phyloP scores from a whole-genome alignment of 768 basidiomycete species.

The Austroboletus festivus region DNA sequence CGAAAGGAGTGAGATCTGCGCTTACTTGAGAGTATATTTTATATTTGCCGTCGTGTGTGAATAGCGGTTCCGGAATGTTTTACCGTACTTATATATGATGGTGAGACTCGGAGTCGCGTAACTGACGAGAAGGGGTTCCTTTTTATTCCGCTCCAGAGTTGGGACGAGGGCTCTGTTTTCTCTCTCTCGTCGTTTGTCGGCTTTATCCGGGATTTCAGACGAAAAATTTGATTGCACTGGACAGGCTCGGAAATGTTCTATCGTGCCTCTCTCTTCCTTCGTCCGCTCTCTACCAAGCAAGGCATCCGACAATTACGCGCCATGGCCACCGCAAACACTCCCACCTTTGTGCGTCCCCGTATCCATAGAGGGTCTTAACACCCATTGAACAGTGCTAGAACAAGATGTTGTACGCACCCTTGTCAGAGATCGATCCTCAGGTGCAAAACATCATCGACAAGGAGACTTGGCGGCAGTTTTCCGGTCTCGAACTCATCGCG shows the following conservation, averaged over 20 bases:
- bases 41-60: no score
- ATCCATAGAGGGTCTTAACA: no score
- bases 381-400: no score
- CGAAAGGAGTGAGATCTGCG: constrained; percentile 3
- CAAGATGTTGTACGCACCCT: constrained; percentile 82
- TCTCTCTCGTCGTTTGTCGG: constrained; percentile 10
- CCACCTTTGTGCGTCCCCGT: constrained; percentile 52
- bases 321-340: constrained; percentile 61
- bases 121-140: background rate
- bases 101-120: no score
- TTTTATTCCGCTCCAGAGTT: background rate
- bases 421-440: constrained; percentile 90
- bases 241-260: constrained; percentile 29
- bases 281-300: constrained; percentile 18
- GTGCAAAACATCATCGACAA: constrained; percentile 98
- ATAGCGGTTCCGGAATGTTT: background rate
- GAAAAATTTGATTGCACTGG: constrained; percentile 16
- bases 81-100: no score
- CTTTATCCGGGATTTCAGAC: constrained; percentile 17
- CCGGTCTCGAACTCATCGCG: constrained; percentile 97
- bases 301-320: constrained; percentile 31
- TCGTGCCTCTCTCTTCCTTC: constrained; percentile 26
- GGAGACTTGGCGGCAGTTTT: constrained; percentile 98
- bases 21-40: no score
- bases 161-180: background rate